phyloP scores from a whole-genome alignment of 768 basidiomycete genomes.

The Collybia nuda region DNA sequence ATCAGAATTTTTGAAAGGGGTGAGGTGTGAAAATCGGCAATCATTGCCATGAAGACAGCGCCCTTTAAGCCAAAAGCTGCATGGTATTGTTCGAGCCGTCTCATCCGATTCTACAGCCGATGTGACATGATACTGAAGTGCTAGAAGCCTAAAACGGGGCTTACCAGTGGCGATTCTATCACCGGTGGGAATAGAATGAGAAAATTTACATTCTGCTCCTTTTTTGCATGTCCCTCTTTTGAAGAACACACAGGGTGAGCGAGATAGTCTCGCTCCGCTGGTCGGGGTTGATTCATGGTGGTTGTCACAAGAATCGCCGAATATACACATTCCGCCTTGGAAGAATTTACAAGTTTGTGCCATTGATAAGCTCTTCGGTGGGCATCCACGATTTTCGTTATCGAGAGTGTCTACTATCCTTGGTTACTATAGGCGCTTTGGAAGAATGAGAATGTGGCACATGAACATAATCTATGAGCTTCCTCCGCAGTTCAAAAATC shows the following conservation, averaged over 20 bases:
- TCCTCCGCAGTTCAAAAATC: too few relatives aligned
- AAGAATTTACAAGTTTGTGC: slow-evolving; percentile 8
- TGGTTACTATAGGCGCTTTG: too few relatives aligned
- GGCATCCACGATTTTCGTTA: neutral
- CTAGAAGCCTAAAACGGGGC: neutral
- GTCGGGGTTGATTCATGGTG: slow-evolving; percentile 5
- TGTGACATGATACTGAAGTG: neutral
- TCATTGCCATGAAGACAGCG: slow-evolving; percentile 6
- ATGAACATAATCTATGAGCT: too few relatives aligned
- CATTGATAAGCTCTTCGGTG: too few relatives aligned
- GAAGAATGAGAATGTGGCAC: too few relatives aligned
- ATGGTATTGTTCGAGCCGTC: neutral
- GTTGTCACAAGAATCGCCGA: slow-evolving; percentile 9
- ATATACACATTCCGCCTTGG: slow-evolving; percentile 9
- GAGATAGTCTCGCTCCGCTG: neutral
- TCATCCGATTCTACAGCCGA: neutral
- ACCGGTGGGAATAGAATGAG: slow-evolving; percentile 2
- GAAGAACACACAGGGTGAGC: slow-evolving; percentile 16
- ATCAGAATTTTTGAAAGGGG: neutral
- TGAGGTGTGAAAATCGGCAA: slow-evolving; percentile 5
- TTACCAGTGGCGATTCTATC: neutral
- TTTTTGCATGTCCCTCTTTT: slow-evolving; percentile 10
- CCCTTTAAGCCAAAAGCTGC: slow-evolving; percentile 1
- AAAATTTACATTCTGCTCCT: slow-evolving; percentile 14
- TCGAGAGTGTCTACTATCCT: too few relatives aligned